These are phyloP conservation scores for Aspergillus eucalypticola DNA, from an alignment of 2,329 filamentous ascomycete species.

Conservation along the genomic window DNA sequence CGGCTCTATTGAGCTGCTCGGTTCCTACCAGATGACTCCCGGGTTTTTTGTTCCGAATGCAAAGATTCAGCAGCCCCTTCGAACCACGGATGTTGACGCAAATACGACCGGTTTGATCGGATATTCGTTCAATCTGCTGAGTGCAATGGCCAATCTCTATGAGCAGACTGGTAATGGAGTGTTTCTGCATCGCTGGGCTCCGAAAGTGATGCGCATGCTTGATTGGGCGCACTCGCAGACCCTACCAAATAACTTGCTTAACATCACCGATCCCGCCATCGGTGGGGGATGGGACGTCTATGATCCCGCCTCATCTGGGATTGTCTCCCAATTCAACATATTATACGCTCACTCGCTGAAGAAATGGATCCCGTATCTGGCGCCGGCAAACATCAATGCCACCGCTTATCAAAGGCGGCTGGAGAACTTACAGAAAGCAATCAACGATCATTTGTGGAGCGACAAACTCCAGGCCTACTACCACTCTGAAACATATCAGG, in stretches of 20 bases:
- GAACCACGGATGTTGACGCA: conserved; percentile 7
- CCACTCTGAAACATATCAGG: conserved; percentile 10
- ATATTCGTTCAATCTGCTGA: conserved; percentile 15
- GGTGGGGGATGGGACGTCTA: conserved; percentile 20
- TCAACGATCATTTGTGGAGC: conserved; percentile 17
- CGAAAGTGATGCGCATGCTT: conserved; percentile 7
- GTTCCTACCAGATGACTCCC: conserved; percentile 13
- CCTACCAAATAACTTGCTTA: conserved; percentile 13
- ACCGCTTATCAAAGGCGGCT: conserved; percentile 10
- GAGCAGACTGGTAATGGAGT: conserved; percentile 11
- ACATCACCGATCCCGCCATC: conserved; percentile 11
- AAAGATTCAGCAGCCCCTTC: conserved; percentile 15
- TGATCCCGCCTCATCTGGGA: conserved; percentile 10
- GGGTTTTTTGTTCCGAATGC: conserved; percentile 17
- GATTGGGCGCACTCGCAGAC: conserved; percentile 20
- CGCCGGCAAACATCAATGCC: conserved; percentile 1
- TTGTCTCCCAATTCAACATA: conserved; percentile 16
- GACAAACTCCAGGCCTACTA: conserved; percentile 13
- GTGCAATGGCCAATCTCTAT: conserved; percentile 15
- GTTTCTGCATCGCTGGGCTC: conserved; percentile 15
- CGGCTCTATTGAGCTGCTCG: conserved; percentile 15
- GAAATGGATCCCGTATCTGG: conserved; percentile 14
- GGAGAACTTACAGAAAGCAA: conserved; percentile 5
- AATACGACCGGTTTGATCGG: conserved; percentile 18
- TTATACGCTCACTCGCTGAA: conserved; percentile 16